Conservation (phyloP, 2,329 filamentous ascomycete species). For the Fusarium abutilonis region DNA sequence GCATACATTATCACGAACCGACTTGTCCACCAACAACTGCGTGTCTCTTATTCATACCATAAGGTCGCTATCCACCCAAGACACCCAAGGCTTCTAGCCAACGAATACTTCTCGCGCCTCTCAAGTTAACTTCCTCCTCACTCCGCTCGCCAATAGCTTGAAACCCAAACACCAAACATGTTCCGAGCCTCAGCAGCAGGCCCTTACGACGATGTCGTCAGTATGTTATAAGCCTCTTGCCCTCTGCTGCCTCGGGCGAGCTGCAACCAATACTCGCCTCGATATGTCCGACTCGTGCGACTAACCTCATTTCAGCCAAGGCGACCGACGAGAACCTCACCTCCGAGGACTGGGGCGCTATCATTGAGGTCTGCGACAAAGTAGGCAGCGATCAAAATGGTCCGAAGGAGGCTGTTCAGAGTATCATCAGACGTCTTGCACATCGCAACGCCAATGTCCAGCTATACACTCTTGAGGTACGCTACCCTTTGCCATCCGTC, state of each 20-base stretch:
- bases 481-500: constrained; percentile 27
- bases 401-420: constrained; percentile 85
- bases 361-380: constrained; percentile 71
- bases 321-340: constrained; percentile 99
- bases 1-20: constrained; percentile 13
- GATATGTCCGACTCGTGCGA: constrained; percentile 1
- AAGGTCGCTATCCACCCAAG: constrained; percentile 13
- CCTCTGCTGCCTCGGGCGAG: background rate
- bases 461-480: constrained; percentile 88
- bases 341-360: constrained; percentile 75
- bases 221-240: constrained; percentile 52
- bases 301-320: constrained; percentile 59
- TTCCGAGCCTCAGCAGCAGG: constrained; percentile 67
- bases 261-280: background rate
- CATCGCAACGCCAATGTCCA: constrained; percentile 97
- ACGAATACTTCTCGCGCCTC: constrained; percentile 7
- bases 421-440: constrained; percentile 89
- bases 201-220: constrained; percentile 68
- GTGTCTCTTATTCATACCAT: background rate
- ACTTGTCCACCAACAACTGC: constrained; percentile 1
- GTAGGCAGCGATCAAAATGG: constrained; percentile 64
- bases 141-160: constrained; percentile 12
- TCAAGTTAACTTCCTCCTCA: constrained; percentile 14
- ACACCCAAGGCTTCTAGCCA: constrained; percentile 23
- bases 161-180: constrained; percentile 55